A percentile compares a stretch with the other conserved stretches of the same genome.
Conservation (phyloP, 208 protist species). For the Trypanosoma scelopori region DNA sequence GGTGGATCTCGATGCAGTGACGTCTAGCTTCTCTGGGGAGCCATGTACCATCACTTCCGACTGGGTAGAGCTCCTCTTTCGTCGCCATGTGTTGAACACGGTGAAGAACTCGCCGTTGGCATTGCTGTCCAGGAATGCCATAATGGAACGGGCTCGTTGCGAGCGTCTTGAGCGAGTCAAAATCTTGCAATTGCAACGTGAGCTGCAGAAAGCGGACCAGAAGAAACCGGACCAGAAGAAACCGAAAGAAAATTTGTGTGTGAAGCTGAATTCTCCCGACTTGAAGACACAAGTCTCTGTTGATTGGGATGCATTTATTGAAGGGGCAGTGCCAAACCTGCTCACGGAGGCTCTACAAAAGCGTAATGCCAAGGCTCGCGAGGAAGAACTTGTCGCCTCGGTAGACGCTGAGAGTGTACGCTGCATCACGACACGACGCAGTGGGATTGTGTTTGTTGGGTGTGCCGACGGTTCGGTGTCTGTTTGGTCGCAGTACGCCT, state of each 20-base stretch:
- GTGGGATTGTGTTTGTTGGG: slow-evolving; percentile 69
- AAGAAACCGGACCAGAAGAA: no score
- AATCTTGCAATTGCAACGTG: slow-evolving; percentile 9
- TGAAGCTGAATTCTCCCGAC: neutral
- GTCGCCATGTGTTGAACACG: slow-evolving; percentile 53
- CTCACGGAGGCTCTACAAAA: slow-evolving; percentile 44
- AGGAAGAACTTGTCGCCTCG: slow-evolving; percentile 16
- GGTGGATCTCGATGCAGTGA: slow-evolving; percentile 16
- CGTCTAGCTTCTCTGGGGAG: neutral
- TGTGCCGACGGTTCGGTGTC: slow-evolving; percentile 62
- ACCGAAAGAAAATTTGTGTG: neutral
- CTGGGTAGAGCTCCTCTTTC: slow-evolving; percentile 78
- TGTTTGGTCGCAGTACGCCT: slow-evolving; percentile 69
- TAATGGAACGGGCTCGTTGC: slow-evolving; percentile 64
- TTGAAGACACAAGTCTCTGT: slow-evolving; percentile 15
- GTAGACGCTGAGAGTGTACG: slow-evolving; percentile 30
- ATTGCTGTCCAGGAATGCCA: slow-evolving; percentile 54
- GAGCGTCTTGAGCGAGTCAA: slow-evolving; percentile 52
- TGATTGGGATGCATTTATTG: slow-evolving; percentile 66
- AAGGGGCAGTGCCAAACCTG: slow-evolving; percentile 48
- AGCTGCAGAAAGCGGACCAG: slow-evolving; percentile 9
- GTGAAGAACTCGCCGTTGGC: slow-evolving; percentile 54
- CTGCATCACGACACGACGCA: slow-evolving; percentile 53
- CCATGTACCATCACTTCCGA: slow-evolving; percentile 32
- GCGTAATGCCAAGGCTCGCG: slow-evolving; percentile 33